These are phyloP conservation scores for Paracorniculantispora psalliotae DNA, from an alignment of 2,329 filamentous ascomycete genomes.

Conservation along the genomic window DNA sequence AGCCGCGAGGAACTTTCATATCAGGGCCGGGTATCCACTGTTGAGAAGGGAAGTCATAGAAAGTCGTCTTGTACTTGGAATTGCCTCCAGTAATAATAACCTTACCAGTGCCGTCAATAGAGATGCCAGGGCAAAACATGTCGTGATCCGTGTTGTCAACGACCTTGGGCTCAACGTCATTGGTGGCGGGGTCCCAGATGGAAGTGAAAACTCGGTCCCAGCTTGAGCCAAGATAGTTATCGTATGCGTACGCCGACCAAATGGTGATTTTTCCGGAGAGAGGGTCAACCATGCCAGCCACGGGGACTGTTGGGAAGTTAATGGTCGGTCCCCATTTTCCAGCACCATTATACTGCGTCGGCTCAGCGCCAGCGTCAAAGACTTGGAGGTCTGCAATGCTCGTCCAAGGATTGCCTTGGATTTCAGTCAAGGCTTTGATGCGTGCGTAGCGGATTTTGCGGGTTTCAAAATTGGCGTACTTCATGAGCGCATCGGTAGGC, in stretches of 20 bases:
- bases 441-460: slow-evolving; percentile 25
- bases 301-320: slow-evolving; percentile 32
- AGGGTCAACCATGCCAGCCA: slow-evolving; percentile 25
- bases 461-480: slow-evolving; percentile 30
- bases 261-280: slow-evolving; percentile 22
- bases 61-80: slow-evolving; percentile 41
- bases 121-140: slow-evolving; percentile 55
- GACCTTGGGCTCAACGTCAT: slow-evolving; percentile 1
- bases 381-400: slow-evolving; percentile 30
- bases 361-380: slow-evolving; percentile 22
- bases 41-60: slow-evolving; percentile 37
- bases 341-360: slow-evolving; percentile 18
- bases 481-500: slow-evolving; percentile 24
- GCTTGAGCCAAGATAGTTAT: slow-evolving; percentile 15
- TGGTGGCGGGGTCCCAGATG: slow-evolving; percentile 31
- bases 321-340: slow-evolving; percentile 32
- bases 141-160: slow-evolving; percentile 43
- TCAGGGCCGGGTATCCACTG: slow-evolving; percentile 34
- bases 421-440: slow-evolving; percentile 26
- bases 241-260: slow-evolving; percentile 21
- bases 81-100: slow-evolving; percentile 52
- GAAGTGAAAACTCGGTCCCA: slow-evolving; percentile 17
- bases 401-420: slow-evolving; percentile 25
- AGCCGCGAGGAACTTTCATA: slow-evolving; percentile 46
- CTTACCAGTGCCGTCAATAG: slow-evolving; percentile 41